Conservation (phyloP, 495 filamentous ascomycete species). For the Neurospora sp. region DNA sequence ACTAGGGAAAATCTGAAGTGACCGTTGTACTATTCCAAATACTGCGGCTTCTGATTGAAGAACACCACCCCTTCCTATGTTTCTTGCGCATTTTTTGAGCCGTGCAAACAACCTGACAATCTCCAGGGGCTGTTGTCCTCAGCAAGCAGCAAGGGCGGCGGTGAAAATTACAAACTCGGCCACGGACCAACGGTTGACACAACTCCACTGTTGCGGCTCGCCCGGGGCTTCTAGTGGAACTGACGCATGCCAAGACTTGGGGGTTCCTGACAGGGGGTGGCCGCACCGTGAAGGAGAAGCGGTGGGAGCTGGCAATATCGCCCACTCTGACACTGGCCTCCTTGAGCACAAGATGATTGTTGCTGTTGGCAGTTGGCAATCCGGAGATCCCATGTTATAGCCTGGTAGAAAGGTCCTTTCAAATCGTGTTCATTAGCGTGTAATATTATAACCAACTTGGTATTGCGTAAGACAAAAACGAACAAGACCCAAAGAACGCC, state of each 20-base stretch:
- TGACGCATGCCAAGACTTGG: background rate
- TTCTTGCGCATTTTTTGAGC: background rate
- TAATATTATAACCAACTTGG: background rate
- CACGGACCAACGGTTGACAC: background rate
- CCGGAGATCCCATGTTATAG: background rate
- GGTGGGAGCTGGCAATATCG: background rate
- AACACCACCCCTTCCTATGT: background rate
- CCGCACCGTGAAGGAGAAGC: background rate
- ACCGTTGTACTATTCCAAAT: background rate
- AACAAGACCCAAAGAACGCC: constrained; percentile 1
- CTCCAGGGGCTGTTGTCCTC: background rate
- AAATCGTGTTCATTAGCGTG: background rate
- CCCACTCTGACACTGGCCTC: background rate
- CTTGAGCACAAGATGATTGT: background rate
- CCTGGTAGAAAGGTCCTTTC: background rate
- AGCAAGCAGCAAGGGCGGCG: background rate
- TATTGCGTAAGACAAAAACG: background rate
- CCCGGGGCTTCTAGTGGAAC: background rate
- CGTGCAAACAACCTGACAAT: background rate
- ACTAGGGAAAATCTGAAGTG: background rate
- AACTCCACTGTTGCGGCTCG: background rate
- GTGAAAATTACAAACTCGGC: background rate
- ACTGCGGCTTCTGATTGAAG: background rate
- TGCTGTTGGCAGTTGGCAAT: background rate
- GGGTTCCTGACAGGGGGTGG: background rate